Conservation (phyloP, 1,284 basidiomycete genomes). For the Moesziomyces aphidis region DNA sequence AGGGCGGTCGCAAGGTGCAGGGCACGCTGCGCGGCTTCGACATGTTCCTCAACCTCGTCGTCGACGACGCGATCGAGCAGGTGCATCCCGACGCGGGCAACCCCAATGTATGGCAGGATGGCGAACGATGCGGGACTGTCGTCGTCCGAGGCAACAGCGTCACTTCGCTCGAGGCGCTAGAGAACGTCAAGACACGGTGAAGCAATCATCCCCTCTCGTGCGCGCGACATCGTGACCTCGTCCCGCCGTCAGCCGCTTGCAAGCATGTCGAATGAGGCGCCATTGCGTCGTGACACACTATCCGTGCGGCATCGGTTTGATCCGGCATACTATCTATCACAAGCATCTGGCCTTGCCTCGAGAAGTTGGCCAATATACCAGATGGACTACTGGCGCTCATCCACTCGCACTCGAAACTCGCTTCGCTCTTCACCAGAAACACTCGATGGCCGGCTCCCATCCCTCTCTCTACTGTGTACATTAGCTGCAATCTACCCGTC, state of each 20-base stretch:
- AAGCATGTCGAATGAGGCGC: too few species aligned
- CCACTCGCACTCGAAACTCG: too few species aligned
- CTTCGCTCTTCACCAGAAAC: too few species aligned
- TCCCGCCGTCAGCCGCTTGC: too few species aligned
- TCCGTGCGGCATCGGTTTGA: too few species aligned
- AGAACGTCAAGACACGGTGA: slow-evolving; percentile 58
- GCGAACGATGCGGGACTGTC: slow-evolving; percentile 61
- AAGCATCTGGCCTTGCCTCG: too few species aligned
- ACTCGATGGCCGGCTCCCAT: neutral
- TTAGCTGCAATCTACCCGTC: slow-evolving; percentile 17
- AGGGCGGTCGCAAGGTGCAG: slow-evolving; percentile 94
- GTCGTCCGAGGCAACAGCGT: slow-evolving; percentile 67
- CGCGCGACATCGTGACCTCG: too few species aligned
- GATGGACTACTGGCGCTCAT: too few species aligned
- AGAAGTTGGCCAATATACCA: too few species aligned
- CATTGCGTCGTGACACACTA: too few species aligned
- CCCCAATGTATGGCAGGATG: slow-evolving; percentile 56
- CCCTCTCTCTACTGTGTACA: slow-evolving; percentile 21
- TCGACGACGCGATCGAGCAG: slow-evolving; percentile 95
- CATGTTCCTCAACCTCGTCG: slow-evolving; percentile 97
- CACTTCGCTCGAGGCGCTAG: slow-evolving; percentile 64
- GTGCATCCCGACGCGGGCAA: slow-evolving; percentile 72
- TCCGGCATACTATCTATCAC: too few species aligned
- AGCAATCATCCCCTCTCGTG: neutral
- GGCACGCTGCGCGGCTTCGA: slow-evolving; percentile 97